A percentile compares a stretch with the other conserved stretches of the same genome.
Conservation (phyloP, 371 early-diverging fungal genomes). For the Actinomortierella wolfii region DNA sequence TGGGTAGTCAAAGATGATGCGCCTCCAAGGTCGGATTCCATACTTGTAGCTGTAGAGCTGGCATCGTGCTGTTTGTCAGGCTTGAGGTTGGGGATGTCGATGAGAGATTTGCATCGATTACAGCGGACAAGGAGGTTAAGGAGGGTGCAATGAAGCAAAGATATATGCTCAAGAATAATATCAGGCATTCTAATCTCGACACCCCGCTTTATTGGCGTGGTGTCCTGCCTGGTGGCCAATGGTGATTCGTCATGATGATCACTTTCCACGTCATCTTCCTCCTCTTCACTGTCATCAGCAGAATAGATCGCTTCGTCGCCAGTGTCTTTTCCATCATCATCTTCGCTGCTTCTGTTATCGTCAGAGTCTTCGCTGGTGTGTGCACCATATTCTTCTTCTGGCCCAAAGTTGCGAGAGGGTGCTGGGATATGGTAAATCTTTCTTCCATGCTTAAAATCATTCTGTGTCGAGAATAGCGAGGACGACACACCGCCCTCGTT, state of each 20-base stretch:
- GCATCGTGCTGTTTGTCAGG: slow-evolving; percentile 41
- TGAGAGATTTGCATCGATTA: slow-evolving; percentile 68
- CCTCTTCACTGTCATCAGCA: not conserved
- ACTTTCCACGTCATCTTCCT: slow-evolving; percentile 20
- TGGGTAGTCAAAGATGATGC: not conserved
- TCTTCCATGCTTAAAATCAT: too few species aligned
- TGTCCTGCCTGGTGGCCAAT: slow-evolving; percentile 7
- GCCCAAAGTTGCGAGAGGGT: slow-evolving; percentile 14
- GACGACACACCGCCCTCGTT: too few species aligned
- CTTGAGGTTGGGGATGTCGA: slow-evolving; percentile 58
- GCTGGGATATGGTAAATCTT: too few species aligned
- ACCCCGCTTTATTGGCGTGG: slow-evolving; percentile 53
- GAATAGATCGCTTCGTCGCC: slow-evolving; percentile 17
- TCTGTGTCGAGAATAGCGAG: too few species aligned
- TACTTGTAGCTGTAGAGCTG: not conserved
- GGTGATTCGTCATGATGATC: slow-evolving; percentile 10
- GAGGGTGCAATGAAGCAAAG: slow-evolving; percentile 63
- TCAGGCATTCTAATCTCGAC: slow-evolving; percentile 74
- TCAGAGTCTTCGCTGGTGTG: slow-evolving; percentile 20
- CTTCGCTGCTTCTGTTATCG: slow-evolving; percentile 3
- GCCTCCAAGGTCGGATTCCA: not conserved
- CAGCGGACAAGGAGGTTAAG: slow-evolving; percentile 74
- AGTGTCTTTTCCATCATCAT: slow-evolving; percentile 40
- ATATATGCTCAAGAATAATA: slow-evolving; percentile 59
- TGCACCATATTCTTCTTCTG: slow-evolving; percentile 9